Evolutionary conservation across 768 basidiomycete genomes (phyloP).

Genomic region (Mycena galopus): DNA sequence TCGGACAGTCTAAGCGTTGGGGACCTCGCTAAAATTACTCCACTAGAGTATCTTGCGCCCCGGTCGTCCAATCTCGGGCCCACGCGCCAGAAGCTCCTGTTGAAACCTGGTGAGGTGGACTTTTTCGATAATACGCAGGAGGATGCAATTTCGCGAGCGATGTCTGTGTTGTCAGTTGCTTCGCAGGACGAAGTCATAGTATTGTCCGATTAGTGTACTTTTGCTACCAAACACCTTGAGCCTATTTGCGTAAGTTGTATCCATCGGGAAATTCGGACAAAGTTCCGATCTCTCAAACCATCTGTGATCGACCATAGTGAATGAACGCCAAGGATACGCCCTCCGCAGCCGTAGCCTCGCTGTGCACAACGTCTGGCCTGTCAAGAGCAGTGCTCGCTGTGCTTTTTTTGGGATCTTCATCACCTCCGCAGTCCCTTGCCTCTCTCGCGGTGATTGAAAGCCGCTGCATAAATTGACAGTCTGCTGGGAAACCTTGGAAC

Average conservation of each 20-base stretch:
- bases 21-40: constrained; percentile 8
- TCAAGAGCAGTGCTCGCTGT: constrained; percentile 9
- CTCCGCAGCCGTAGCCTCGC: background rate
- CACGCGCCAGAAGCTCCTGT: background rate
- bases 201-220: constrained; percentile 39
- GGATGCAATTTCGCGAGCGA: constrained; percentile 30
- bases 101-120: constrained; percentile 27
- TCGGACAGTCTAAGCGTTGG: constrained; percentile 27
- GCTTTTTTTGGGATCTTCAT: background rate
- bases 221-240: too few relatives aligned
- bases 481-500: background rate
- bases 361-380: background rate
- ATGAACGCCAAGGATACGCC: too few relatives aligned
- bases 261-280: too few relatives aligned
- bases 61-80: constrained; percentile 16
- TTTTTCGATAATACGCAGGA: constrained; percentile 30
- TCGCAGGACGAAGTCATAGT: constrained; percentile 26
- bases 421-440: constrained; percentile 14
- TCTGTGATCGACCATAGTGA: too few relatives aligned
- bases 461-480: constrained; percentile 7
- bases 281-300: too few relatives aligned
- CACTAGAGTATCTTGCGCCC: background rate
- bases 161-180: constrained; percentile 38
- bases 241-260: too few relatives aligned
- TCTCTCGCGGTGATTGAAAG: background rate